Percentiles rank a stretch among this genome's conserved stretches.
Conservation (phyloP, 1,284 basidiomycete species). For the Stereum hirsutum region DNA sequence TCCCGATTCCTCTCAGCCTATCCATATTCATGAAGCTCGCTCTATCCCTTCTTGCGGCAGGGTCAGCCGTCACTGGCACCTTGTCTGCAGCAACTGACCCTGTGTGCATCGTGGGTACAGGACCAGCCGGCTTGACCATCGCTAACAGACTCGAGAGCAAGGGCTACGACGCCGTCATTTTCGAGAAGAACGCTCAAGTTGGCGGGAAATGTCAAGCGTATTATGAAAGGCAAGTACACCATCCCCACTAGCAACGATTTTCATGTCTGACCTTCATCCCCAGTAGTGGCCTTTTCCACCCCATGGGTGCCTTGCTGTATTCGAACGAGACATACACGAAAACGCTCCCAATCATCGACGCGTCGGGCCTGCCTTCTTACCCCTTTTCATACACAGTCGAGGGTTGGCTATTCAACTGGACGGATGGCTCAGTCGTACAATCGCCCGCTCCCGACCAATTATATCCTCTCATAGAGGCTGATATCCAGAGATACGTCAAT, state of each 20-base stretch:
- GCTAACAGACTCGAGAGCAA: neutral
- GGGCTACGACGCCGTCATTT: neutral
- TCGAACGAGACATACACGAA: neutral
- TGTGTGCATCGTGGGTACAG: neutral
- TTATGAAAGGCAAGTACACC: neutral
- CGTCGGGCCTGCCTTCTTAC: neutral
- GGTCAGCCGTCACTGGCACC: neutral
- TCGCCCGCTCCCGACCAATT: neutral
- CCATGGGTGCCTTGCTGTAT: neutral
- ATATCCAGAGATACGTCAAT: neutral
- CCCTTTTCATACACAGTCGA: neutral
- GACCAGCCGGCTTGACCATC: neutral
- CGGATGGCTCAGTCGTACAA: neutral
- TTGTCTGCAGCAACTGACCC: neutral
- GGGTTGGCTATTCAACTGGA: neutral
- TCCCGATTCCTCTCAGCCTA: too few species aligned
- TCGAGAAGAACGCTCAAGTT: neutral
- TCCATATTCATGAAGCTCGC: too few species aligned
- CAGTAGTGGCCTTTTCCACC: neutral
- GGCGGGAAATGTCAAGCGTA: neutral
- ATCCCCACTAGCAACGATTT: neutral
- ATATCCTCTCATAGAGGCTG: neutral
- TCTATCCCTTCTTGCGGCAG: too few species aligned
- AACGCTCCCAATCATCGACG: neutral
- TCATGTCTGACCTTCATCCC: neutral